phyloP scores from a whole-genome alignment of 768 basidiomycete genomes.

The Tricholomella constricta region DNA sequence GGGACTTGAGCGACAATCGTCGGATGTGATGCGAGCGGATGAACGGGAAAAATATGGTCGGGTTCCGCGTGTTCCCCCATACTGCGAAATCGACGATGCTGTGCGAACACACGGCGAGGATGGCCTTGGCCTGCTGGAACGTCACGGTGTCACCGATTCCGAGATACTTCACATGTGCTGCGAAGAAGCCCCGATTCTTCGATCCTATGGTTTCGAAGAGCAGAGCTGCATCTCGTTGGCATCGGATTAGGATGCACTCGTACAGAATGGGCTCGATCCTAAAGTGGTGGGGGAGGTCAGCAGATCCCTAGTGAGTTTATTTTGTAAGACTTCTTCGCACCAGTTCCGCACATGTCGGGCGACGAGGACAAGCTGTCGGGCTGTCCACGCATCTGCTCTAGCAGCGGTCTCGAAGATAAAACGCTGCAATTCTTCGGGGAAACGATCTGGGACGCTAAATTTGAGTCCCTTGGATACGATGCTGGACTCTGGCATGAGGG shows the following conservation, averaged over 20 bases:
- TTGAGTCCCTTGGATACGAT: not conserved
- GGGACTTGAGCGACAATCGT: slow-evolving; percentile 13
- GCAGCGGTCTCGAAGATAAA: slow-evolving; percentile 29
- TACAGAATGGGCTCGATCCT: slow-evolving; percentile 33
- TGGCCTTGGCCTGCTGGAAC: slow-evolving; percentile 19
- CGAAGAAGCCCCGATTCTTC: slow-evolving; percentile 15
- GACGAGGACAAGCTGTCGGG: slow-evolving; percentile 24
- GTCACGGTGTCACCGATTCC: slow-evolving; percentile 20
- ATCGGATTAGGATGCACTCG: slow-evolving; percentile 26
- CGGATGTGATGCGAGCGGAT: slow-evolving; percentile 15
- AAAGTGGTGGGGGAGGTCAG: not conserved
- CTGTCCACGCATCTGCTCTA: slow-evolving; percentile 17
- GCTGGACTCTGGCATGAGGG: not conserved
- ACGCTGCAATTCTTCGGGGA: slow-evolving; percentile 27
- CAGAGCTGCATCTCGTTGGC: slow-evolving; percentile 16
- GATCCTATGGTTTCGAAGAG: slow-evolving; percentile 20
- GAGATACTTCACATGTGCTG: slow-evolving; percentile 10
- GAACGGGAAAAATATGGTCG: slow-evolving; percentile 20
- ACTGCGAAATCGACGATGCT: slow-evolving; percentile 17
- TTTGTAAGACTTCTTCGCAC: slow-evolving; percentile 16
- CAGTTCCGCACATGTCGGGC: slow-evolving; percentile 26
- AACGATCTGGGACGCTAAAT: not conserved
- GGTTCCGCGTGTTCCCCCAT: slow-evolving; percentile 19
- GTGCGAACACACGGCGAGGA: slow-evolving; percentile 19
- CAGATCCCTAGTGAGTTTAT: not conserved